Conservation (phyloP, 169 alveolate species). For the Babesia caballi region DNA sequence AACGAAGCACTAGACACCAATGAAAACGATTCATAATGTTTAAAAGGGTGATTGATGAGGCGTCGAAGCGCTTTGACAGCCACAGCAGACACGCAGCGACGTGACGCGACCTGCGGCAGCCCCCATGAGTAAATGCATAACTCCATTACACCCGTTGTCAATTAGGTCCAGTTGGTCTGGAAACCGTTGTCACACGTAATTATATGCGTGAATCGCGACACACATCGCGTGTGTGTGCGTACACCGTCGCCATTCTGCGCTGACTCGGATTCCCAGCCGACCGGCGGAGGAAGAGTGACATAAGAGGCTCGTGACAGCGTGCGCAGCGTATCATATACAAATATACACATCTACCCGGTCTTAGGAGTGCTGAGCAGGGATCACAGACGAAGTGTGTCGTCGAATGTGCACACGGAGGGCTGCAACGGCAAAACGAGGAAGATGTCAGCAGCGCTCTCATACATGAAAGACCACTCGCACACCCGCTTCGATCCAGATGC, state of each 20-base stretch:
- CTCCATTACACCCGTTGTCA: too few relatives aligned
- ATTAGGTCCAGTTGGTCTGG: too few relatives aligned
- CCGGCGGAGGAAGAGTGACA: background rate
- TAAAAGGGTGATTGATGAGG: background rate
- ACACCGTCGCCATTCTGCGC: background rate
- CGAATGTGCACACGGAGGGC: too few relatives aligned
- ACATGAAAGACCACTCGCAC: background rate
- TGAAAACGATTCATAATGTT: background rate
- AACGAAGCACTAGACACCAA: background rate
- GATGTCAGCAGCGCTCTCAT: constrained; percentile 2
- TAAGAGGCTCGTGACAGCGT: too few relatives aligned
- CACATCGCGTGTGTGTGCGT: constrained; percentile 39
- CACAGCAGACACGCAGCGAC: background rate
- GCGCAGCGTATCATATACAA: too few relatives aligned
- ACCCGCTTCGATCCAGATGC: constrained; percentile 3
- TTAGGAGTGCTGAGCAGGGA: too few relatives aligned
- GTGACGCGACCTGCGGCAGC: background rate
- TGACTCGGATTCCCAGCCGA: background rate
- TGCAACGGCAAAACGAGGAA: too few relatives aligned
- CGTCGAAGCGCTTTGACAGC: background rate
- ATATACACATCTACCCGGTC: too few relatives aligned
- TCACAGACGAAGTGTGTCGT: too few relatives aligned
- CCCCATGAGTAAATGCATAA: background rate
- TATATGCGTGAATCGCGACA: constrained; percentile 7
- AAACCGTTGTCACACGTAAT: too few relatives aligned